Conservation (phyloP, 1,284 basidiomycete genomes). For the Ceratobasidium sp. region DNA sequence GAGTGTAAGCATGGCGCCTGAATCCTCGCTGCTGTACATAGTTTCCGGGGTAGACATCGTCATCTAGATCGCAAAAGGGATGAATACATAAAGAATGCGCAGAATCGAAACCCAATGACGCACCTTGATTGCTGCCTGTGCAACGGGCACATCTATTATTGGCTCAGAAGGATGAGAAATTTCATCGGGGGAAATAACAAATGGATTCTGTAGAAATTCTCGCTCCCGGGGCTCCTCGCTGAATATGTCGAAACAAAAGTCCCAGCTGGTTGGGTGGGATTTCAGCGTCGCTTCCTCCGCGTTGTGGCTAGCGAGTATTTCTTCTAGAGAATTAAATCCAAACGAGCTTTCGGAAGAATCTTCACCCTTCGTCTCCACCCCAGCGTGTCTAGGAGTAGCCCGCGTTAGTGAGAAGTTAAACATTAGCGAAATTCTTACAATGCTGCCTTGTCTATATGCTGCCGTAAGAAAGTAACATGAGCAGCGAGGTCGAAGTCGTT, state of each 20-base stretch:
- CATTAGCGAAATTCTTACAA: conserved; percentile 68
- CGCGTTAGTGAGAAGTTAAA: not conserved
- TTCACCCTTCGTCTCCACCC: not conserved
- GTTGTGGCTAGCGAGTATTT: conserved; percentile 65
- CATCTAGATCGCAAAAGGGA: conserved; percentile 66
- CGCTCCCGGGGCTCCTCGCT: conserved; percentile 84
- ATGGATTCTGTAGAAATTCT: conserved; percentile 69
- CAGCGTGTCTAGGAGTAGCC: not conserved
- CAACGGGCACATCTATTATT: conserved; percentile 59
- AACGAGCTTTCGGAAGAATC: conserved; percentile 50
- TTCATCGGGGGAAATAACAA: conserved; percentile 58
- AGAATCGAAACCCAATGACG: conserved; percentile 18
- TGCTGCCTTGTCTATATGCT: conserved; percentile 85
- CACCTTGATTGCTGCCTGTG: conserved; percentile 81
- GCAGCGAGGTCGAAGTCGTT: conserved; percentile 80
- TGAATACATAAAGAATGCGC: too few species aligned
- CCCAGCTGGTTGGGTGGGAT: conserved; percentile 62
- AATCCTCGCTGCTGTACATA: conserved; percentile 71
- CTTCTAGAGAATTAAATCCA: conserved; percentile 65
- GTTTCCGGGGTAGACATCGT: conserved; percentile 77
- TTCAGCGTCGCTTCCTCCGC: conserved; percentile 59
- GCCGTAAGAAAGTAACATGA: conserved; percentile 84
- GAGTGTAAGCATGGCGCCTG: conserved; percentile 67
- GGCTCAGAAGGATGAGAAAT: not conserved
- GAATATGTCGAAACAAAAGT: conserved; percentile 77